phyloP scores from a whole-genome alignment of 2,329 filamentous ascomycete genomes.

The Phyllosticta citribraziliensis region DNA sequence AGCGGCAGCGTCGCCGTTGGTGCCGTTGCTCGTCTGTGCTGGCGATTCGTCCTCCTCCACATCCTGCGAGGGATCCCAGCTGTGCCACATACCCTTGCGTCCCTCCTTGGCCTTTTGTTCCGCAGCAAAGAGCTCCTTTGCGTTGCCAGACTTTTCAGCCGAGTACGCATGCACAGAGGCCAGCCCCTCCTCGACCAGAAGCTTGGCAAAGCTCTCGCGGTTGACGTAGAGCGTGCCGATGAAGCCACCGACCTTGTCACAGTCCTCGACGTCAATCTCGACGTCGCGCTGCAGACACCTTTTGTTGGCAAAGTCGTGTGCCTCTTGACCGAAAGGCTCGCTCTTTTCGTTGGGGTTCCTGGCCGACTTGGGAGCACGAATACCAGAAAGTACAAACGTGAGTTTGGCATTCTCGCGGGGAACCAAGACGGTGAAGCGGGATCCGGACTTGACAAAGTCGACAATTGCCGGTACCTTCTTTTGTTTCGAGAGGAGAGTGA shows the following conservation, averaged over 20 bases:
- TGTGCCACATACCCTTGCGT: slow-evolving; percentile 80
- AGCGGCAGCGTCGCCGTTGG: slow-evolving; percentile 43
- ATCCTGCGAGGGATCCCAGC: slow-evolving; percentile 88
- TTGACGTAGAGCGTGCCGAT: slow-evolving; percentile 91
- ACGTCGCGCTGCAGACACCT: slow-evolving; percentile 90
- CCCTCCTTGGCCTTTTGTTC: slow-evolving; percentile 84
- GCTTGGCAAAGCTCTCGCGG: slow-evolving; percentile 90
- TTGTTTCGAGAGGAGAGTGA: slow-evolving; percentile 77
- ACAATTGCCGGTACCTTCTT: slow-evolving; percentile 89
- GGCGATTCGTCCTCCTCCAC: slow-evolving; percentile 47
- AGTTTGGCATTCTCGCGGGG: slow-evolving; percentile 90
- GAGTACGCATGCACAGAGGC: slow-evolving; percentile 91
- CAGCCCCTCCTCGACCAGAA: slow-evolving; percentile 85
- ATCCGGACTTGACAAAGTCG: slow-evolving; percentile 96
- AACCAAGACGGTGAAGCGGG: slow-evolving; percentile 83
- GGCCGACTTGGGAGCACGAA: slow-evolving; percentile 80
- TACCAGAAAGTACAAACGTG: slow-evolving; percentile 87
- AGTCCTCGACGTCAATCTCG: slow-evolving; percentile 88
- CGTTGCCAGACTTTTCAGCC: slow-evolving; percentile 88
- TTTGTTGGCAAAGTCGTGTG: slow-evolving; percentile 79
- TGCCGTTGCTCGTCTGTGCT: slow-evolving; percentile 36
- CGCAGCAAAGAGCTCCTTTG: slow-evolving; percentile 74
- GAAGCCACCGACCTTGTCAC: slow-evolving; percentile 95
- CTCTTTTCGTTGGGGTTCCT: slow-evolving; percentile 69
- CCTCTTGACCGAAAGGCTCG: slow-evolving; percentile 92